Evolutionary conservation across 2,329 filamentous ascomycete genomes (phyloP).

Genomic region (Teratosphaeria epicoccoides): DNA sequence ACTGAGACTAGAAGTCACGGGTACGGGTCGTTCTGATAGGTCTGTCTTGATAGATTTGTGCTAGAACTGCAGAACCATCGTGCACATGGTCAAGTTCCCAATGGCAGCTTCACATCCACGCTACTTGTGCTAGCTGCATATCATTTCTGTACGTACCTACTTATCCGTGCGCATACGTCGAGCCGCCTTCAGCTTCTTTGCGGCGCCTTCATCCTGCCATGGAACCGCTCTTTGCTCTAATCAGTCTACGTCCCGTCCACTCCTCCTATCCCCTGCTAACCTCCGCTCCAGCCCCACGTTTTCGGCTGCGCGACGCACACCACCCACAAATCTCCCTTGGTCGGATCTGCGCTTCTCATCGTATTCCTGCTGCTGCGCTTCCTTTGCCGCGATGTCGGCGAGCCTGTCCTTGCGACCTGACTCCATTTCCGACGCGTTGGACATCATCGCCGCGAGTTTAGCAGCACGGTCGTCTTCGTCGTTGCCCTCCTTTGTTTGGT

Average conservation of each 20-base stretch:
- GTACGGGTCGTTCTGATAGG: too few relatives aligned
- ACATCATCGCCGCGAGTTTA: constrained; percentile 32
- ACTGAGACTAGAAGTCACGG: too few relatives aligned
- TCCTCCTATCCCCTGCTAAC: constrained; percentile 10
- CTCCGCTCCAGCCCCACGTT: constrained; percentile 20
- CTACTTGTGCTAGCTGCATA: too few relatives aligned
- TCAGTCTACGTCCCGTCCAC: not conserved
- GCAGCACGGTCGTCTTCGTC: constrained; percentile 26
- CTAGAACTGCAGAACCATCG: not conserved
- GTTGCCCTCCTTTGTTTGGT: constrained; percentile 14
- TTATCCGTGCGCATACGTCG: not conserved
- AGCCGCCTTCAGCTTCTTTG: not conserved
- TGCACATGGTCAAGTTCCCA: not conserved
- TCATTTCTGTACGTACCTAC: not conserved
- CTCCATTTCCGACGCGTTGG: constrained; percentile 50
- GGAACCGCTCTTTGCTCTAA: not conserved
- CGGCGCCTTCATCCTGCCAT: not conserved
- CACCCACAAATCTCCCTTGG: constrained; percentile 27
- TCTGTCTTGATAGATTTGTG: not conserved
- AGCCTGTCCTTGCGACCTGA: constrained; percentile 58
- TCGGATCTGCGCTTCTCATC: constrained; percentile 45
- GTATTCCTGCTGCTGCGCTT: constrained; percentile 52
- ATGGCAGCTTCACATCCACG: not conserved
- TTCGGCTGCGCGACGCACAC: constrained; percentile 23
- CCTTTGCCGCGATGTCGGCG: constrained; percentile 53